Base-by-base conservation (phyloP, 2,329 filamentous ascomycete genomes). In the Alternaria brassicae region DNA sequence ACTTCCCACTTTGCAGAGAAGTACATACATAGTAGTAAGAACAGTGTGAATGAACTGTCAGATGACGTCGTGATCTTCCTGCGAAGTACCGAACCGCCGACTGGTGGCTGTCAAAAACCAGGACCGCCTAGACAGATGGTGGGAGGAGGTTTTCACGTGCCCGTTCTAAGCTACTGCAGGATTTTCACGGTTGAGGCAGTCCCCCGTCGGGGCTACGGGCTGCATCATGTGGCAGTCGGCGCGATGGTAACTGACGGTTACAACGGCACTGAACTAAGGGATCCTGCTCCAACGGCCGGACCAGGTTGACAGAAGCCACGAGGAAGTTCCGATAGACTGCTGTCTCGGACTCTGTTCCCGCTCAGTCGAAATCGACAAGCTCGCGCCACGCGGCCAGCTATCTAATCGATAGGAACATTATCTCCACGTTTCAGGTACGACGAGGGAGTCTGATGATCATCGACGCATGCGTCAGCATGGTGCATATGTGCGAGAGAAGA, bases 321-420 rank as follows among this genome's bases (percentile, higher is more conserved):
- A 37, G 19, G 21, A 51, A 50, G 40, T 53, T 44, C 40, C 37
- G 48, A 32, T 17, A 21, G 37, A 21, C 49, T 41, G 37, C 25
- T 19, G 49, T 37, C 39, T 37, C 49, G 28, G 37, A 28, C n/a
- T 52, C 39, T 52, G 36, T 21, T 32, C 25, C 23, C 40, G 40
- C 28, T 19, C 40, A 53, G 51, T 40, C 44, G 41, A 51, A 51
- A 53, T 39, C 48, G 25, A 17, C 25, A 39, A 42, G 30, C 36
- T 41, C 30, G 48, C 61, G 61, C 59, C 61, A 61, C 62, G 49
- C 65, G 56, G 59, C 50, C 47, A 48, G 61, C 61, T 63, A 67
- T 66, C 62, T 65, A 65, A 68, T 68, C 65, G 66, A 68, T 65
- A 69, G 51, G 58, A 61, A 34, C 36, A 50, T 63, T 66, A 34